These are phyloP conservation scores for Marasmius tenuissimus DNA, from an alignment of 1,284 basidiomycete species.

Conservation along the genomic window DNA sequence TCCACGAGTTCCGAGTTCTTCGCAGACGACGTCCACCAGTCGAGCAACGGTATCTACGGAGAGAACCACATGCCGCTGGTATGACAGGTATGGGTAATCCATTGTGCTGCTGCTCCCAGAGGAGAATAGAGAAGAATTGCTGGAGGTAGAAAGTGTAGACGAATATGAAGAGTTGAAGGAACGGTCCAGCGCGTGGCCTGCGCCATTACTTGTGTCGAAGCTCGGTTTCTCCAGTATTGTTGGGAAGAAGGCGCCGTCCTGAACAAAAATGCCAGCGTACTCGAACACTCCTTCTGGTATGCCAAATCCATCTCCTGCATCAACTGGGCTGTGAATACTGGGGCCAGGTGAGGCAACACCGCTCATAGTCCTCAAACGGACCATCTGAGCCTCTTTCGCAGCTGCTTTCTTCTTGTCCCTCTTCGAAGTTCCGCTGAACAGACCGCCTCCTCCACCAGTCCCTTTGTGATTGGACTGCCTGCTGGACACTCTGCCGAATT, in stretches of 20 bases:
- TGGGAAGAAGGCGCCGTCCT: background rate
- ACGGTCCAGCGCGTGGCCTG: background rate
- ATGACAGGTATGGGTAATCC: slow-evolving; percentile 75
- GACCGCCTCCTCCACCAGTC: slow-evolving; percentile 2
- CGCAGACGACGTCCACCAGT: slow-evolving; percentile 68
- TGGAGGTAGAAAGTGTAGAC: slow-evolving; percentile 5
- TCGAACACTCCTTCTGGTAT: background rate
- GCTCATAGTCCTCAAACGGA: slow-evolving; percentile 37
- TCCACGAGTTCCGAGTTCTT: slow-evolving; percentile 73
- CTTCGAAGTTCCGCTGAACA: slow-evolving; percentile 37
- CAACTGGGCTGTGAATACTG: slow-evolving; percentile 28
- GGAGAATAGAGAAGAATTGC: slow-evolving; percentile 49
- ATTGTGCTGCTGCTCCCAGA: slow-evolving; percentile 35
- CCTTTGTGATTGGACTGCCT: slow-evolving; percentile 19
- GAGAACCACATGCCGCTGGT: slow-evolving; percentile 71
- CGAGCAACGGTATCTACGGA: slow-evolving; percentile 72
- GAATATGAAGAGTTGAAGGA: slow-evolving; percentile 7
- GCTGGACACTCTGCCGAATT: slow-evolving; percentile 64
- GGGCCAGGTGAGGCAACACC: slow-evolving; percentile 17
- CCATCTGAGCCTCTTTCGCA: slow-evolving; percentile 36
- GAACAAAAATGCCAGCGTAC: background rate
- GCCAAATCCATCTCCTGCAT: slow-evolving; percentile 12
- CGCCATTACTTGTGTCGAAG: background rate
- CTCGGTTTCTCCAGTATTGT: background rate
- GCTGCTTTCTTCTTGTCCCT: slow-evolving; percentile 55